Conservation (phyloP, 257 asterid species). For the Fraxinus quadrangulata region DNA sequence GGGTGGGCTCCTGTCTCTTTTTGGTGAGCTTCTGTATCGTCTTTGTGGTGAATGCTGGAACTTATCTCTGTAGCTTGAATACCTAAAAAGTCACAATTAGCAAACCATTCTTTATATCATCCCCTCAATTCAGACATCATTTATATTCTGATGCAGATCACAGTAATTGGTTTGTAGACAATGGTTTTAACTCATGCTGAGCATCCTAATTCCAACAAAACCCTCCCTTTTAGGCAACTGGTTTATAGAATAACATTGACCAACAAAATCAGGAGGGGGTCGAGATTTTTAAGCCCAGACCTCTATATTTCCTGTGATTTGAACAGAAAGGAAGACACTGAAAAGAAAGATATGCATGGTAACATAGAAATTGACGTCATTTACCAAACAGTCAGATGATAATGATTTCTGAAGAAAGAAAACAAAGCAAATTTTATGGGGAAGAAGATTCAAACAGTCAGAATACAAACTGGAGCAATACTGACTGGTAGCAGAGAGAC, state of each 20-base stretch:
- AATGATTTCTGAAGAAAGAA: not conserved
- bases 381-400: not conserved
- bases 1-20: constrained; percentile 89
- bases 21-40: constrained; percentile 64
- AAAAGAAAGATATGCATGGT: not conserved
- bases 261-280: not conserved
- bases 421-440: not conserved
- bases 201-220: not conserved
- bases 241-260: not conserved
- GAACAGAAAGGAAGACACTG: not conserved
- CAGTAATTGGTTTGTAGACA: not conserved
- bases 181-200: not conserved
- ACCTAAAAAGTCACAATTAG: constrained; percentile 37
- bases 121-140: not conserved
- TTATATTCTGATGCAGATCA: not conserved
- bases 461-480: not conserved
- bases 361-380: not conserved
- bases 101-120: not conserved
- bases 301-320: not conserved
- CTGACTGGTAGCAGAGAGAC: not conserved
- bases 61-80: constrained; percentile 64
- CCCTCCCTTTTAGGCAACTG: not conserved
- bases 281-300: not conserved
- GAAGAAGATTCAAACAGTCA: not conserved
- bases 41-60: constrained; percentile 69